Conservation (phyloP, 371 early-diverging fungal genomes). For the Saksenaea oblongispora region DNA sequence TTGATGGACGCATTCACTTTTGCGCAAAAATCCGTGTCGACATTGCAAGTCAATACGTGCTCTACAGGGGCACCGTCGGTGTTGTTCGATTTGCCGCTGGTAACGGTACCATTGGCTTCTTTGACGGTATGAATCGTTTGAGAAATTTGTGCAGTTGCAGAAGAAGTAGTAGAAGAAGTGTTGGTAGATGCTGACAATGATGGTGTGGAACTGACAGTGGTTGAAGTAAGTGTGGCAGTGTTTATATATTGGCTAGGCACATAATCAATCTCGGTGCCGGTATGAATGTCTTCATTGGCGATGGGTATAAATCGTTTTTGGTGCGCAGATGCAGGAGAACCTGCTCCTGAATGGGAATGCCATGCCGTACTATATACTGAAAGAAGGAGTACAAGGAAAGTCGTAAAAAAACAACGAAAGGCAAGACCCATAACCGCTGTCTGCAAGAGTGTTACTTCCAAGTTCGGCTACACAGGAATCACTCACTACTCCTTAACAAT, state of each 20-base stretch:
- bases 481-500: too few relatives aligned
- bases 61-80: slow-evolving; percentile 30
- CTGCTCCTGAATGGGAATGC: not conserved
- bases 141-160: not conserved
- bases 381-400: not conserved
- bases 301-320: not conserved
- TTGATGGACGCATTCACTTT: slow-evolving; percentile 35
- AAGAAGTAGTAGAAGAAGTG: not conserved
- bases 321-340: not conserved
- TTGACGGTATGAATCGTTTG: not conserved
- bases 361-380: not conserved
- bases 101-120: not conserved
- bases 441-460: too few relatives aligned
- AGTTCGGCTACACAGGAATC: too few relatives aligned
- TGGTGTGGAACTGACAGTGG: not conserved
- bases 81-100: slow-evolving; percentile 12
- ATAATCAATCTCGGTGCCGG: not conserved
- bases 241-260: not conserved
- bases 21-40: slow-evolving; percentile 33
- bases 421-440: not conserved
- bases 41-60: slow-evolving; percentile 24
- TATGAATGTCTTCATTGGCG: slow-evolving; percentile 1
- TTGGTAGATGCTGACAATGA: not conserved
- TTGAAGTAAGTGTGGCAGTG: not conserved
- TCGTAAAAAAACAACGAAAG: not conserved